Evolutionary conservation across 257 asterid genomes (phyloP), one percentile per base, ranked within the genome.

Genomic region (Coffea eugenioides): DNA sequence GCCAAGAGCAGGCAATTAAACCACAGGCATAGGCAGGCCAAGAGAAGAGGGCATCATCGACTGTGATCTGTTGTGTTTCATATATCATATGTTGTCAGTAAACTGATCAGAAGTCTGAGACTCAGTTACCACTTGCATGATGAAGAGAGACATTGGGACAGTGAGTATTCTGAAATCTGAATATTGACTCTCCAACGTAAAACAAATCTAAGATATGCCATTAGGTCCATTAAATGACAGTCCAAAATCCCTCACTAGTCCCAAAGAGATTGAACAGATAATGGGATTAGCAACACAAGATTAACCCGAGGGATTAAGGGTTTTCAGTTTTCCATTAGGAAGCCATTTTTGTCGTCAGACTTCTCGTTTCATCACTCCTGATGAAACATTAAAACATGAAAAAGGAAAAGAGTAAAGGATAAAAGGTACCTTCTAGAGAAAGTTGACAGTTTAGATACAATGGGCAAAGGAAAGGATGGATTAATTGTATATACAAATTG

Each of bases 101-200:
- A 81, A 39, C 59, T 45, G 73, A 65, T 77, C 34, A 82, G 52
- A 74, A 72, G 69, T 80, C 85, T 61, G 80, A 87, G 81, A 83
- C 83, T 71, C 77, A 79, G 85, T 82, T 77, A 77, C 73, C 71
- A 68, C 64, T 85, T 88, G 82, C 86, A 89, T 88, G 87, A 84
- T 84, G 68, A 82, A 82, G 90, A 80, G 92, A 84, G 88, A 90
- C 90, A 86, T 75, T 80, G 80, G 84, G 83, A 81, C 89, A 88
- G 88, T 81, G 80, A 75, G 77, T 72, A 46, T 83, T 87, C 90
- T 84, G 81, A 86, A 67, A 51, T 18, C 81, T 79, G 84, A 77
- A 85, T 39, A 39, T 39, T 39, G 43, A 39, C 43, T 39, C 83
- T 86, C 64, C 43, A 54, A 78, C 88, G 75, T 85, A 64, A 85